phyloP scores from a whole-genome alignment of 352 stramenopile species.

The Elongisporangium undulatum region DNA sequence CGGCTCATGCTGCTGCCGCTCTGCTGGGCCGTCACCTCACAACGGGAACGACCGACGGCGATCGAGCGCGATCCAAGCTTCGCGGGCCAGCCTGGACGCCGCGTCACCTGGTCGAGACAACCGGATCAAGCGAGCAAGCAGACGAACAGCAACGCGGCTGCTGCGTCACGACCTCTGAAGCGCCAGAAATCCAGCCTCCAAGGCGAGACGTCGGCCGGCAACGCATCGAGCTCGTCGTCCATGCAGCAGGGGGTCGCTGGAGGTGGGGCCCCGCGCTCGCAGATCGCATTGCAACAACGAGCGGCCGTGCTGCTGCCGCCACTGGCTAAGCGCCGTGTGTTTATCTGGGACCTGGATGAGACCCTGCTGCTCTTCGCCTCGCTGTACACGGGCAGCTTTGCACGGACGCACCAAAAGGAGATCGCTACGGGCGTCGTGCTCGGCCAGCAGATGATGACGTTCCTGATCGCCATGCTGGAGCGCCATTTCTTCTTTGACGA shows the following conservation, averaged over 20 bases:
- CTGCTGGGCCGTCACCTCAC: constrained; percentile 1
- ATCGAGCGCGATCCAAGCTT: constrained; percentile 4
- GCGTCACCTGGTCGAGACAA: too few relatives aligned
- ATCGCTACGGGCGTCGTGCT: constrained; percentile 50
- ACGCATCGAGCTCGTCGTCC: not conserved
- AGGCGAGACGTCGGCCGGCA: not conserved
- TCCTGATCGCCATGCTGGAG: constrained; percentile 74
- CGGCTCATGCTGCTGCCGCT: constrained; percentile 14
- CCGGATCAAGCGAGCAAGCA: too few relatives aligned
- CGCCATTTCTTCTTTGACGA: constrained; percentile 84
- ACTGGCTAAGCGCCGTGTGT: constrained; percentile 32
- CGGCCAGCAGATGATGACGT: constrained; percentile 85
- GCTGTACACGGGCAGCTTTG: constrained; percentile 71
- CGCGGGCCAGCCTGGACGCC: too few relatives aligned
- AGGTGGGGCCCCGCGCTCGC: too few relatives aligned
- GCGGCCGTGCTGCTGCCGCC: not conserved
- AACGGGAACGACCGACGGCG: constrained; percentile 2
- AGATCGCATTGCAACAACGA: too few relatives aligned
- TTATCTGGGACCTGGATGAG: constrained; percentile 85
- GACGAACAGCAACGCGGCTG: too few relatives aligned
- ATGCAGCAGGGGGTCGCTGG: too few relatives aligned
- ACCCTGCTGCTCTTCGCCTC: constrained; percentile 80
- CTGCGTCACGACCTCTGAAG: constrained; percentile 25
- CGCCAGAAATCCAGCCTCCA: constrained; percentile 21
- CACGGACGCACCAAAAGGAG: constrained; percentile 54